Evolutionary conservation across 352 stramenopile genomes (phyloP), one percentile per base, ranked within the genome.

Genomic region (Globisporangium carolinianum): DNA sequence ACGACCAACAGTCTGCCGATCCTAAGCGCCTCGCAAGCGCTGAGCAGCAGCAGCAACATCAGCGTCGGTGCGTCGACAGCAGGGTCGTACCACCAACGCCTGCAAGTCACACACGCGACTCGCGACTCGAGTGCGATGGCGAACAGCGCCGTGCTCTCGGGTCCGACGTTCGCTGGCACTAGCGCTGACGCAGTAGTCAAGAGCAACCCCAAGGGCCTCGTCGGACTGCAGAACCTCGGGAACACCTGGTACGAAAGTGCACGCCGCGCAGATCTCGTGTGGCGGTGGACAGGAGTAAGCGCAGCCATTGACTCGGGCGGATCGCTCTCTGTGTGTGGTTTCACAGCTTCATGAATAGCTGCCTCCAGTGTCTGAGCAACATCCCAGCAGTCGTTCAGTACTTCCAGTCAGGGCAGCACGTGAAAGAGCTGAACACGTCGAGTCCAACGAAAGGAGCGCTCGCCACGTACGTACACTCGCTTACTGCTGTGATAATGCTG

Each of bases 281-380:
- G n/a, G 37, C 6, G 9, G 6, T 55, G 12, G n/a, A 18, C 35
- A 43, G 24, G n/a, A 53, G 10, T 55, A 9, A 11, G 32, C 39
- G 51, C 6, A 15, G 42, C 24, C 24, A 32, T 32, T 32, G 24
- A 32, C 24, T 32, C 24, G 24, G 3, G 24, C 24, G 24, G 24
- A 32, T 32, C 24, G 24, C 24, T 32, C 24, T 32, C 24, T 3
- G 24, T 32, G 24, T 32, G 24, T 32, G 24, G 24, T 6, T 9
- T 42, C 4, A 18, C 15, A 89, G 86, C 66, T 95, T 91, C 49
- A 91, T 95, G 82, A 95, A 95, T 59, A 91, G 77, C 56, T 91
- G 77, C 59, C 66, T 95, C 6, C 86, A 95, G 68, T 95, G 86
- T 50, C 71, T 94, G 55, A 90, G 69, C 71, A 86, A 83, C 48